Evolutionary conservation across 257 asterid genomes (phyloP).

Genomic region (Solanum megistacrolobum): DNA sequence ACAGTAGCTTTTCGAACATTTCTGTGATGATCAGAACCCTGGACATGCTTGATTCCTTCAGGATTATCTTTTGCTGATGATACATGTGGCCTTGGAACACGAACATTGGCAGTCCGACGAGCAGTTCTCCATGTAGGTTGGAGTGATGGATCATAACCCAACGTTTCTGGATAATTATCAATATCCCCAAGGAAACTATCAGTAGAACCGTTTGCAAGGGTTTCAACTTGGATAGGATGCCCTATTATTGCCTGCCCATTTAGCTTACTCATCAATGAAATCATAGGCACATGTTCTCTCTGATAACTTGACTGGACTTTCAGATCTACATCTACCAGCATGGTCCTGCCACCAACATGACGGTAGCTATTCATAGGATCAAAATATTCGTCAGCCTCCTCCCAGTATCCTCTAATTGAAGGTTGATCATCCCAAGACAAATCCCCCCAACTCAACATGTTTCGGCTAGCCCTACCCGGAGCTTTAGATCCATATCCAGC

Average conservation of each 20-base stretch:
- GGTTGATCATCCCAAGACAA: constrained; percentile 38
- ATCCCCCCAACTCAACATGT: constrained; percentile 27
- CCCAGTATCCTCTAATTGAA: constrained; percentile 47
- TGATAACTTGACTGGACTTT: constrained; percentile 75
- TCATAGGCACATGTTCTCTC: constrained; percentile 66
- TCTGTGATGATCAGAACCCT: constrained; percentile 11
- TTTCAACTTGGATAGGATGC: constrained; percentile 80
- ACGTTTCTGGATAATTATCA: constrained; percentile 35
- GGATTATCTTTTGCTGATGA: constrained; percentile 25
- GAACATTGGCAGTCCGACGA: constrained; percentile 76
- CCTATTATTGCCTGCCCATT: constrained; percentile 89
- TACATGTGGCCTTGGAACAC: constrained; percentile 70
- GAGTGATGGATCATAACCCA: constrained; percentile 41
- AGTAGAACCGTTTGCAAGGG: constrained; percentile 47
- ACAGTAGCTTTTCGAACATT: constrained; percentile 14
- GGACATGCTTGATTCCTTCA: constrained; percentile 21
- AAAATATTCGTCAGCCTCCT: constrained; percentile 35
- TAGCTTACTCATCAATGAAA: constrained; percentile 72
- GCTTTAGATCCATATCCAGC: constrained; percentile 39
- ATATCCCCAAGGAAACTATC: constrained; percentile 31
- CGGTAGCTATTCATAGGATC: constrained; percentile 34
- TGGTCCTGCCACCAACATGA: constrained; percentile 32
- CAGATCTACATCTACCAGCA: constrained; percentile 72
- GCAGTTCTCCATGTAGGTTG: constrained; percentile 89
- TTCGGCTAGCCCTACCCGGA: constrained; percentile 17